Evolutionary conservation across 495 filamentous ascomycete species (phyloP), one percentile per base, ranked within the genome.

Genomic region (Achaetomiella virescens): DNA sequence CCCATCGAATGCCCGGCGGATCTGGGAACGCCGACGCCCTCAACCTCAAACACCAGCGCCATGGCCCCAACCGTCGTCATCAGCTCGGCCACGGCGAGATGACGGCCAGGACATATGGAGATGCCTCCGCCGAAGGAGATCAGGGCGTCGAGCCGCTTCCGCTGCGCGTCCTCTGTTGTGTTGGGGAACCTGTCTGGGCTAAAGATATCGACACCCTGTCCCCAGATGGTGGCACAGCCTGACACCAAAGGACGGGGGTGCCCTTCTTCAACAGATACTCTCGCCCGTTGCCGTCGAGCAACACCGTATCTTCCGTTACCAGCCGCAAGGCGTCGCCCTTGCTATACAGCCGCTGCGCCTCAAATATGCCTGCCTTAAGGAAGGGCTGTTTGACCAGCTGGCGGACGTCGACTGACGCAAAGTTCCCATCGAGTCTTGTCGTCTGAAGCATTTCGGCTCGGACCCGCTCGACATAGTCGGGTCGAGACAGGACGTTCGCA

Each of bases 41-140:
- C 45, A 7, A 75, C 46, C 2, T 79, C 74, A 59, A 70, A 79
- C 8, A 70, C 61, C 18, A 71, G 36, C 2, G 71, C 55, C 25
- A 78, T 35, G 22, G 69, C 63, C 2, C 64, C 65, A 29, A 70
- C 61, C 29, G 72, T 54, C 8, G 66, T 64, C 25, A 70, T 41
- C 38, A 72, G 72, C 59, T 77, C 75, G 8, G 66, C 66, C 17
- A 63, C 59, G 7, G 77, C 77, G 57, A 78, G 77, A 47, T 66
- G 58, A 7, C 74, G 55, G 0, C 77, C 77, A 1, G 77, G 77
- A 58, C 77, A 79, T 20, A 78, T 31, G 15, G 68, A 63, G 46
- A 57, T 62, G 8, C 76, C 76, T 5, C 75, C 77, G 14, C 77
- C 75, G 53, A 79, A 80, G 6, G 70, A 70, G 6, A 70, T 55